A percentile compares a stretch with the other conserved stretches of the same genome.
These are phyloP conservation scores for Dillenia turbinata DNA, from an alignment of 164 flowering plant species.

Conservation along the genomic window DNA sequence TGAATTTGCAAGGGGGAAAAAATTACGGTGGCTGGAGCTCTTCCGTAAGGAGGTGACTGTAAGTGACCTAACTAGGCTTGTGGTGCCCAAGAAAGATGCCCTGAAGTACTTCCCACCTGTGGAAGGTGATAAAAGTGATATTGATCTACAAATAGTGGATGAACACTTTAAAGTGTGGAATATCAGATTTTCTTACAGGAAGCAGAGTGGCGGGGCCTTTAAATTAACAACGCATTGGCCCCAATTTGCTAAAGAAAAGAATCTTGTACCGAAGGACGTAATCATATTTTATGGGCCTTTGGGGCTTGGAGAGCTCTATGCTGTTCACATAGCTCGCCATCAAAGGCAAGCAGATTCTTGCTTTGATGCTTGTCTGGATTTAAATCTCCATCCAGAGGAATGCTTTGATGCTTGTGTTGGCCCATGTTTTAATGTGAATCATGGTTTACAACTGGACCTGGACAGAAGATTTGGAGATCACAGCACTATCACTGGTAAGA, in stretches of 20 bases:
- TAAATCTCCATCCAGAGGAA: too few relatives aligned
- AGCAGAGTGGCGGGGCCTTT: constrained; percentile 5
- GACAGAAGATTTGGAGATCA: too few relatives aligned
- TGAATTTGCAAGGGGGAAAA: too few relatives aligned
- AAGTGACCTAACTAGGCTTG: constrained; percentile 13
- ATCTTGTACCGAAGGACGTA: constrained; percentile 1
- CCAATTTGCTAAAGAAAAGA: constrained; percentile 5
- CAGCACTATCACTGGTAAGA: too few relatives aligned
- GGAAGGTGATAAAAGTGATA: neutral
- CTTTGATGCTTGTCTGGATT: too few relatives aligned
- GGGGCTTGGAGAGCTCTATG: too few relatives aligned
- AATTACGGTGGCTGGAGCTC: neutral
- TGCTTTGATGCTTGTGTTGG: too few relatives aligned
- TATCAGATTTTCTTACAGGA: constrained; percentile 9
- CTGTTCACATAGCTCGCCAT: too few relatives aligned
- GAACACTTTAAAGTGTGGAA: constrained; percentile 5
- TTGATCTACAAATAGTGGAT: neutral
- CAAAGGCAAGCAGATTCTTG: too few relatives aligned
- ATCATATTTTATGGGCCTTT: constrained; percentile 1
- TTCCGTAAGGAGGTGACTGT: constrained; percentile 14
- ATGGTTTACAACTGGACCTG: too few relatives aligned
- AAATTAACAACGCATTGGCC: constrained; percentile 16
- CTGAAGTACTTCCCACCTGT: constrained; percentile 7
- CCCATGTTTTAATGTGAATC: too few relatives aligned
- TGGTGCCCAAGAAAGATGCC: constrained; percentile 17